These are phyloP conservation scores for Phytophthora meadii DNA, from an alignment of 352 stramenopile species.

Conservation along the genomic window DNA sequence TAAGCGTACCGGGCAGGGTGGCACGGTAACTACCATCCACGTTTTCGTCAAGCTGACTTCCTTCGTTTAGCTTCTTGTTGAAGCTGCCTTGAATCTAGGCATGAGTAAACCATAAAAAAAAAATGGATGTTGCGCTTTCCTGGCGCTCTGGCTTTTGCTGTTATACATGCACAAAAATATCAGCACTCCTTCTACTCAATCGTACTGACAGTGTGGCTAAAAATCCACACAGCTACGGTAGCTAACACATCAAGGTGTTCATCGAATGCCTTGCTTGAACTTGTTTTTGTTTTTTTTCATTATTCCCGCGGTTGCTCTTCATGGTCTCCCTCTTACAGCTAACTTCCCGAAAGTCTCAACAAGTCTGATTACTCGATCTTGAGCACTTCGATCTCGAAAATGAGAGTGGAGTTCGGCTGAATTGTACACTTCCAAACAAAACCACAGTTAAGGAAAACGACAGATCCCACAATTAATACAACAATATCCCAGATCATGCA, in stretches of 20 bases:
- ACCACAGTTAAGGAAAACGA: constrained; percentile 47
- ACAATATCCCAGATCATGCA: constrained; percentile 14
- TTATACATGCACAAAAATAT: neutral
- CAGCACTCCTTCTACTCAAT: too few relatives aligned
- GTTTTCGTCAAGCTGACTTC: neutral
- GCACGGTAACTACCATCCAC: neutral
- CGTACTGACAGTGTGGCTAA: too few relatives aligned
- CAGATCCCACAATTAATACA: neutral
- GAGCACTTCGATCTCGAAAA: constrained; percentile 95
- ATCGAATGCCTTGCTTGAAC: too few relatives aligned
- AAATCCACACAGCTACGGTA: too few relatives aligned
- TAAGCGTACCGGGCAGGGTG: neutral
- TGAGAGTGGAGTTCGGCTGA: constrained; percentile 90
- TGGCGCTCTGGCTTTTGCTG: neutral
- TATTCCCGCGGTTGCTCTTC: neutral
- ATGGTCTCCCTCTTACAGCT: neutral
- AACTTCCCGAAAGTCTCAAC: constrained; percentile 4
- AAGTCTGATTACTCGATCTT: constrained; percentile 57
- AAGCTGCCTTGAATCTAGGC: constrained; percentile 1
- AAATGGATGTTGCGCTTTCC: constrained; percentile 15
- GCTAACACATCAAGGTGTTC: too few relatives aligned
- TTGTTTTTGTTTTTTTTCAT: neutral
- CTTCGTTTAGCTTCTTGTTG: constrained; percentile 4
- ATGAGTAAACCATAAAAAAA: constrained; percentile 11
- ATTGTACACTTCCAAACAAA: constrained; percentile 68